Percentiles rank a stretch among this genome's conserved stretches.
phyloP scores from a whole-genome alignment of 208 protist genomes.

The Acanthamoeba lenticulata region DNA sequence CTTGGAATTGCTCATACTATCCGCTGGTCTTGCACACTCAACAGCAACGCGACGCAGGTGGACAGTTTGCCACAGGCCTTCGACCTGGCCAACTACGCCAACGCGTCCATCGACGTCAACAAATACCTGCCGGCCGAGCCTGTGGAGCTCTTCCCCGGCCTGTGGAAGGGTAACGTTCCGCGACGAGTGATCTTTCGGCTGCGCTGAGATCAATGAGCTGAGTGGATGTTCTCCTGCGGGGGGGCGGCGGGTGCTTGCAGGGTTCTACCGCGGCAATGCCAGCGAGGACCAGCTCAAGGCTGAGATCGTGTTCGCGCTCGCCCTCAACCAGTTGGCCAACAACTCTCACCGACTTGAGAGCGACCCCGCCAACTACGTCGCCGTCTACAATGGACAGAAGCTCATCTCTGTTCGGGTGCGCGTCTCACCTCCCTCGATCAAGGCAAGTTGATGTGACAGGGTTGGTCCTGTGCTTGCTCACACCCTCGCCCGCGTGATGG shows the following conservation, averaged over 20 bases:
- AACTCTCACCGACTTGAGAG: conserved; percentile 40
- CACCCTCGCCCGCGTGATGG: no score
- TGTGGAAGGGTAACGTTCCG: conserved; percentile 37
- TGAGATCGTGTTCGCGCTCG: conserved; percentile 56
- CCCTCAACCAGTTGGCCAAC: conserved; percentile 67
- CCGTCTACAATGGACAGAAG: conserved; percentile 40
- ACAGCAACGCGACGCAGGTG: background rate
- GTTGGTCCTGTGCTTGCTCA: background rate
- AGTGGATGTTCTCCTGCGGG: background rate
- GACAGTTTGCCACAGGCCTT: conserved; percentile 44
- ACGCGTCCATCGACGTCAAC: background rate
- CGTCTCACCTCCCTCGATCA: background rate
- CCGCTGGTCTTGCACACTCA: background rate
- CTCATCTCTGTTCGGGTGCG: background rate
- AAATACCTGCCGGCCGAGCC: conserved; percentile 34
- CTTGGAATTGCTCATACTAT: background rate
- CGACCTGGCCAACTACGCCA: background rate
- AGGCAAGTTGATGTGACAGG: background rate
- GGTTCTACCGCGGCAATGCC: conserved; percentile 65
- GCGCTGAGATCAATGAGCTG: background rate
- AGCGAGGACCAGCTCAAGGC: conserved; percentile 23
- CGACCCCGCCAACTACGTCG: background rate
- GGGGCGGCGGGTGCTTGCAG: background rate
- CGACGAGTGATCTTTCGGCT: no score
- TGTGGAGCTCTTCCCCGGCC: conserved; percentile 43